phyloP scores from a whole-genome alignment of 2,329 filamentous ascomycete species.

The Pestalotiopsis sp. region DNA sequence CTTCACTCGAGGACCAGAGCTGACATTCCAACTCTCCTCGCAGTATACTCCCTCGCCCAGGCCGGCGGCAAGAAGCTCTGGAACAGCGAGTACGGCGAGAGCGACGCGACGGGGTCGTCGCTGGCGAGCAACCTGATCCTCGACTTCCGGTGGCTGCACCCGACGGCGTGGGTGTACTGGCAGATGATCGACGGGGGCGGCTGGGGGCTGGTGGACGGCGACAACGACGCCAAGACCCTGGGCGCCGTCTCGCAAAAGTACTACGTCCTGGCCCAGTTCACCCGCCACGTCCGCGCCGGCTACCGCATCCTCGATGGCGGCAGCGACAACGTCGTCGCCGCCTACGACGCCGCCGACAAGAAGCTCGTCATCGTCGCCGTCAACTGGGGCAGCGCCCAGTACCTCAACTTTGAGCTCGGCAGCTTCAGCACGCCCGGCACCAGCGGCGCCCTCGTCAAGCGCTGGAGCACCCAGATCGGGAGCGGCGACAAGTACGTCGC shows the following conservation, averaged over 20 bases:
- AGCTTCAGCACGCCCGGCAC: conserved; percentile 33
- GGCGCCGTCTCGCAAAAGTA: conserved; percentile 39
- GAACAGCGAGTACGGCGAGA: conserved; percentile 48
- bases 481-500: conserved; percentile 36
- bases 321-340: conserved; percentile 38
- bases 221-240: conserved; percentile 37
- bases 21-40: neutral
- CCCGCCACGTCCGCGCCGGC: conserved; percentile 42
- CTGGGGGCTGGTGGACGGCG: conserved; percentile 44
- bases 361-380: conserved; percentile 24
- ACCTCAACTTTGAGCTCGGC: conserved; percentile 42
- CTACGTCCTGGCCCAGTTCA: conserved; percentile 44
- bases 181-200: conserved; percentile 42
- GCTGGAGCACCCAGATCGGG: conserved; percentile 41
- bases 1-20: neutral
- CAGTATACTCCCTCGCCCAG: conserved; percentile 32
- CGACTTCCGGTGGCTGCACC: conserved; percentile 42
- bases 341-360: conserved; percentile 36
- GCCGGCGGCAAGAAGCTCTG: conserved; percentile 36
- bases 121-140: conserved; percentile 41
- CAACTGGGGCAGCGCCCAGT: conserved; percentile 41
- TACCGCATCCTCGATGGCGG: conserved; percentile 42
- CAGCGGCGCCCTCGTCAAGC: conserved; percentile 34
- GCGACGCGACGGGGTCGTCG: conserved; percentile 37
- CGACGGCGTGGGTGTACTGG: conserved; percentile 46